Percentiles rank a stretch among this genome's conserved stretches.
These are phyloP conservation scores for Vigna angularis DNA, from an alignment of 306 rosid genomes.

Conservation along the genomic window DNA sequence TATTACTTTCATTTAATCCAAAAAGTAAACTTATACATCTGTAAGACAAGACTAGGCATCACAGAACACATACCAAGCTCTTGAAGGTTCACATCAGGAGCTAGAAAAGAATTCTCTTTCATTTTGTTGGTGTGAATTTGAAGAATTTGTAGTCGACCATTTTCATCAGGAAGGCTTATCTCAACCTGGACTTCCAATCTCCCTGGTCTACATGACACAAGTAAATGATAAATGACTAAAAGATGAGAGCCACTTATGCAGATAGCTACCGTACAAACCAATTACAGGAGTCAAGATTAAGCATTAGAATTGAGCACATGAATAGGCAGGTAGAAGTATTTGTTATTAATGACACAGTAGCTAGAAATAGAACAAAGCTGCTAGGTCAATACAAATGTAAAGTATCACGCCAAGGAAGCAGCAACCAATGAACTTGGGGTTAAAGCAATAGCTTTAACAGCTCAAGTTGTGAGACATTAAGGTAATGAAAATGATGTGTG, in stretches of 20 bases:
- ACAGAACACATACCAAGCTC: conserved; percentile 80
- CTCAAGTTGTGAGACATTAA: not conserved
- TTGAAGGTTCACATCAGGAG: conserved; percentile 90
- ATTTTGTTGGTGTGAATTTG: conserved; percentile 96
- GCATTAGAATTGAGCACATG: conserved; percentile 11
- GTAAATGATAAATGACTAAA: conserved; percentile 30
- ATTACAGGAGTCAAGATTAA: conserved; percentile 24
- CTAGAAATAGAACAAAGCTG: not conserved
- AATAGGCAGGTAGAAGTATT: not conserved
- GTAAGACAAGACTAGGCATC: conserved; percentile 37
- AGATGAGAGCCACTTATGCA: conserved; percentile 38
- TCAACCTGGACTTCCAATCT: conserved; percentile 98
- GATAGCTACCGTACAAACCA: conserved; percentile 38
- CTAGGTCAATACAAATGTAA: not conserved
- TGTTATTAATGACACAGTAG: not conserved
- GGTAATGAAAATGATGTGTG: not conserved
- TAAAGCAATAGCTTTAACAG: conserved; percentile 10
- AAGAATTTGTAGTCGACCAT: conserved; percentile 96
- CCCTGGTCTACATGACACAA: conserved; percentile 77
- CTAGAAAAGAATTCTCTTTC: conserved; percentile 97
- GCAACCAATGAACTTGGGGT: not conserved
- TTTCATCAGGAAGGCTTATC: conserved; percentile 98
- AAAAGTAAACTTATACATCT: conserved; percentile 33
- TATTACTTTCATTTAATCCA: conserved; percentile 32
- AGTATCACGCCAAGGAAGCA: not conserved